A percentile compares a stretch with the other conserved stretches of the same genome.
Evolutionary conservation across 2,329 filamentous ascomycete genomes (phyloP).

Genomic region (Fusarium denticulatum): DNA sequence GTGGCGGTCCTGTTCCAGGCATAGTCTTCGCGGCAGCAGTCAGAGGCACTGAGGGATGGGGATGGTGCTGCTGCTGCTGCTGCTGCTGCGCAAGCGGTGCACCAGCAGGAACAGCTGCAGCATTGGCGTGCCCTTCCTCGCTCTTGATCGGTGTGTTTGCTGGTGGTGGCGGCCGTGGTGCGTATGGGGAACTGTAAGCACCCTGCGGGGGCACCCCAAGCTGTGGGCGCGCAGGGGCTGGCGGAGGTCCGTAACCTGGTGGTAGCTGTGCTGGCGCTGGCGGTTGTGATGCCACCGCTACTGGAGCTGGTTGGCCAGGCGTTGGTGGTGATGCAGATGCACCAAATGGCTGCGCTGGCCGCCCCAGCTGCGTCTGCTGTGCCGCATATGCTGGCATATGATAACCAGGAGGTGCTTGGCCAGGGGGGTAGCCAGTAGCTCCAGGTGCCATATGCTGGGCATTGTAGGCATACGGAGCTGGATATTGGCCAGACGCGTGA

Average conservation of each 20-base stretch:
- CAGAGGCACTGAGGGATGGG: conserved; percentile 15
- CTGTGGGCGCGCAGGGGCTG: conserved; percentile 49
- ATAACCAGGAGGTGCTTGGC: conserved; percentile 49
- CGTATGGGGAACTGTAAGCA: conserved; percentile 52
- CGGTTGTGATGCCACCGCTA: conserved; percentile 41
- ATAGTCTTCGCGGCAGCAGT: conserved; percentile 33
- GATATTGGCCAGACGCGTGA: conserved; percentile 51
- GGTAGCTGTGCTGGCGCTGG: conserved; percentile 49
- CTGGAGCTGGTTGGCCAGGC: conserved; percentile 37
- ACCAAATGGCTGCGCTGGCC: conserved; percentile 46
- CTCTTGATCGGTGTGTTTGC: conserved; percentile 42
- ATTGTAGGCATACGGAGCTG: conserved; percentile 46
- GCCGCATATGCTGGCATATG: conserved; percentile 48
- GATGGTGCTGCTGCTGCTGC: conserved; percentile 24
- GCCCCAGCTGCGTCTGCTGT: conserved; percentile 44
- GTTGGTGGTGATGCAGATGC: conserved; percentile 43
- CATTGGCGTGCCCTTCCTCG: conserved; percentile 42
- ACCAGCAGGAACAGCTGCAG: background rate
- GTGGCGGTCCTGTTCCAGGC: conserved; percentile 27
- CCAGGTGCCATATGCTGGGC: conserved; percentile 49
- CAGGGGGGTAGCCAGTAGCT: conserved; percentile 47
- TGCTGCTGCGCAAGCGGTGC: conserved; percentile 22
- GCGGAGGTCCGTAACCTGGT: conserved; percentile 49
- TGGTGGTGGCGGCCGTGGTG: conserved; percentile 47
- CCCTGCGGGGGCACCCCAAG: conserved; percentile 46